Evolutionary conservation across 208 protist genomes (phyloP).

Genomic region (Leishmania gerbilli): DNA sequence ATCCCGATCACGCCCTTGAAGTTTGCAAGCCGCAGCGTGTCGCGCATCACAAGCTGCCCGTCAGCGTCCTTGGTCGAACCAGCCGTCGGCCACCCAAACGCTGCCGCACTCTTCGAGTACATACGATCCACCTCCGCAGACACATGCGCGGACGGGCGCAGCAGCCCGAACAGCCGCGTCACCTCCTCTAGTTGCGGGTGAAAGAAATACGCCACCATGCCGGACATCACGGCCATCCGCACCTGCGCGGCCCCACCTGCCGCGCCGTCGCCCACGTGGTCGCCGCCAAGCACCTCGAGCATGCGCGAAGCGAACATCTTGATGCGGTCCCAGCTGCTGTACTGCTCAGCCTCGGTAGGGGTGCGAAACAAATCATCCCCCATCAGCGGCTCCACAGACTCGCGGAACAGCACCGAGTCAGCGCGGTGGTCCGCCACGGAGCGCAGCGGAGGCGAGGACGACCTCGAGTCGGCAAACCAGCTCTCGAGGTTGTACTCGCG

Average conservation of each 20-base stretch:
- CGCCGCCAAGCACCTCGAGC: background rate
- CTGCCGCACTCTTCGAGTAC: constrained; percentile 8
- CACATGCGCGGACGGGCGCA: constrained; percentile 18
- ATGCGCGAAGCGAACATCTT: background rate
- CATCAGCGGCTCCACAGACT: background rate
- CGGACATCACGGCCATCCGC: constrained; percentile 16
- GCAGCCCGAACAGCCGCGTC: constrained; percentile 25
- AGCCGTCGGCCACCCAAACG: constrained; percentile 12
- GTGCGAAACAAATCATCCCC: background rate
- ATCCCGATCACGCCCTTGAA: constrained; percentile 13
- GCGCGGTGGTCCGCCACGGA: background rate
- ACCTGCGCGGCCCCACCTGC: background rate
- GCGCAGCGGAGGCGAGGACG: background rate
- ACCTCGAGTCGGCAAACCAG: constrained; percentile 4
- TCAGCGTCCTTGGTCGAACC: background rate
- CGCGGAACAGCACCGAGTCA: background rate
- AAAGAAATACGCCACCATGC: constrained; percentile 8
- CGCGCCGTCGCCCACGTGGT: background rate
- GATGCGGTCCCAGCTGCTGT: background rate
- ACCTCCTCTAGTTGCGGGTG: constrained; percentile 13
- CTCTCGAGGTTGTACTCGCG: constrained; percentile 3
- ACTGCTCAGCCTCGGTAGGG: background rate
- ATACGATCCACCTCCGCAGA: constrained; percentile 14
- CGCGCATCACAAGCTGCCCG: background rate
- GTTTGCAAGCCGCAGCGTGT: constrained; percentile 11